A percentile compares a stretch with the other conserved stretches of the same genome.
These are phyloP conservation scores for Paraurostyla sp. DNA, from an alignment of 73 alveolate genomes.

Conservation along the genomic window DNA sequence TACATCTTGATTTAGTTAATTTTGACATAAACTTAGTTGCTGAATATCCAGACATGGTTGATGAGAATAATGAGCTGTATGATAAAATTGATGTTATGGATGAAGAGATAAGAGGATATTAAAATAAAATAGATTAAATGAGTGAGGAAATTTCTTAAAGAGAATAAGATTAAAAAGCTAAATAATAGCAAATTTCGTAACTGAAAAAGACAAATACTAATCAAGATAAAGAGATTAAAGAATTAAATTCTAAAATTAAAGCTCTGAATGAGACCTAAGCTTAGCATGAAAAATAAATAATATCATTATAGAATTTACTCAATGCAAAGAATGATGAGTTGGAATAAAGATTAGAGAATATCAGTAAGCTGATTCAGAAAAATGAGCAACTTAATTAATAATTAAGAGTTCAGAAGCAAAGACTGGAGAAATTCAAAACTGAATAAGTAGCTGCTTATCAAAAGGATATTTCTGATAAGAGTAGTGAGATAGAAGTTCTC, in stretches of 20 bases:
- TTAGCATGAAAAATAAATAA: background rate
- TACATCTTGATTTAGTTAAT: background rate
- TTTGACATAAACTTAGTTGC: background rate
- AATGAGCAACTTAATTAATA: conserved; percentile 3
- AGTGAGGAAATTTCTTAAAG: background rate
- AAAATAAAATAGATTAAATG: background rate
- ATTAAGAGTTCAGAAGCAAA: conserved; percentile 21
- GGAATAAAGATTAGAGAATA: conserved; percentile 30
- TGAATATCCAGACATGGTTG: conserved; percentile 59
- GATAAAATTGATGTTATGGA: background rate
- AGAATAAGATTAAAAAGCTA: background rate
- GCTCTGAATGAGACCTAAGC: background rate
- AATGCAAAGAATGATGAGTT: conserved; percentile 16
- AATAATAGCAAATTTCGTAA: background rate
- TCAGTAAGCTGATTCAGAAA: background rate
- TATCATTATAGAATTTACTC: background rate
- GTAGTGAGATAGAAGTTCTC: conserved; percentile 51
- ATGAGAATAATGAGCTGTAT: conserved; percentile 19
- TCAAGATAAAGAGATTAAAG: background rate
- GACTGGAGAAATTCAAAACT: conserved; percentile 23
- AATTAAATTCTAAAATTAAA: background rate
- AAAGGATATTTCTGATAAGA: conserved; percentile 28
- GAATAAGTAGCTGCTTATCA: background rate
- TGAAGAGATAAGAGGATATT: background rate
- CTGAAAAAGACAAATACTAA: background rate